Evolutionary conservation across 1,284 basidiomycete genomes (phyloP), one percentile per base, ranked within the genome.

Genomic region (Inonotus obliquus): DNA sequence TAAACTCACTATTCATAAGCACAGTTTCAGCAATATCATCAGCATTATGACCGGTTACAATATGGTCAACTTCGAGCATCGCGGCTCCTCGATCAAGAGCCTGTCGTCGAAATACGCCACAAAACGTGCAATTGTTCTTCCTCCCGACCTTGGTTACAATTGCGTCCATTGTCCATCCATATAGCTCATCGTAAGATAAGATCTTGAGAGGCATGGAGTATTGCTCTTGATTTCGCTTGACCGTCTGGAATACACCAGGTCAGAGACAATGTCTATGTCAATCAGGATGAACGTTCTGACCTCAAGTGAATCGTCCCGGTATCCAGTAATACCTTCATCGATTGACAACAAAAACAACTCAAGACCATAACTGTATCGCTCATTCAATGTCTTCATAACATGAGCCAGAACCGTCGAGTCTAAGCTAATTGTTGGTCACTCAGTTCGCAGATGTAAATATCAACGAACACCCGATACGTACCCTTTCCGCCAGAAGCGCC

Each of bases 121-220:
- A 99, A 73, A 98, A 99, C 0, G 96, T 99, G 74, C 96, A 99
- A 70, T 99, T 99, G 70, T 98, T 98, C 80, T 96, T 96, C 75
- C 87, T 87, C n/a, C 96, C 96, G 25, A 98, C 87, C 70, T 95
- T 88, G 25, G 87, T 83, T 38, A 99, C 97, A 60, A 99, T 94
- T 19, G 86, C 83, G 71, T 99, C 96, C 96, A 99, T 99, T 0
- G 96, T 99, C 97, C 97, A 99, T 13, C 96, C 96, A 68, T 99
- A 99, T 4, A 99, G 82, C 69, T 98, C 96, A 63, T 93, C 87
- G 69, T 99, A 99, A 0, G 92, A 93, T 13, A 99, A 80, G 63
- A 99, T 97, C 77, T 96, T 98, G 54, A 99, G 83, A 0, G 97
- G 96, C 70, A 99, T 89, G 52, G 88, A 84, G 70, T 99, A 99